A percentile compares a stretch with the other conserved stretches of the same genome.
Conservation (phyloP, 768 basidiomycete species). For the Brasilioporus rufonigricans region DNA sequence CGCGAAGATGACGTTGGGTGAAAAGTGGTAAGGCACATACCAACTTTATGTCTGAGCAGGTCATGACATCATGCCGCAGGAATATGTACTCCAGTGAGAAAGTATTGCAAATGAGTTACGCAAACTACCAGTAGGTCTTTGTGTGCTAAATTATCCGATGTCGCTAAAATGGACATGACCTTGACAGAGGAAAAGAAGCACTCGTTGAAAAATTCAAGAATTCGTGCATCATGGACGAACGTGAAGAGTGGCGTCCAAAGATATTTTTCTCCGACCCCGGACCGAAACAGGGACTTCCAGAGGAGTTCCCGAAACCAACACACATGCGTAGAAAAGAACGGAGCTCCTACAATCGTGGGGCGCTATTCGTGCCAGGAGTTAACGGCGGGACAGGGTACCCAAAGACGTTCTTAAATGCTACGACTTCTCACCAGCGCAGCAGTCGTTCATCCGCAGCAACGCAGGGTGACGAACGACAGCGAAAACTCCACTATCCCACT, state of each 20-base stretch:
- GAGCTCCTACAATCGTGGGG: conserved; percentile 75
- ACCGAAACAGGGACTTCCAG: conserved; percentile 66
- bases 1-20: conserved; percentile 68
- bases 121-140: conserved; percentile 81
- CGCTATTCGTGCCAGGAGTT: conserved; percentile 57
- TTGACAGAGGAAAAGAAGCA: conserved; percentile 77
- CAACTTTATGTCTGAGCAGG: background rate
- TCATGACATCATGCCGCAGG: conserved; percentile 41
- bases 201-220: conserved; percentile 92
- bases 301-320: conserved; percentile 81
- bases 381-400: conserved; percentile 23
- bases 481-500: conserved; percentile 17
- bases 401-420: conserved; percentile 28
- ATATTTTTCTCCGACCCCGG: conserved; percentile 78
- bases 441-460: conserved; percentile 11
- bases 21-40: conserved; percentile 63
- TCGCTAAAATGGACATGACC: conserved; percentile 2
- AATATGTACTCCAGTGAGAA: conserved; percentile 93
- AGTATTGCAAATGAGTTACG: conserved; percentile 87
- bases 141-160: background rate
- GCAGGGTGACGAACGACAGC: conserved; percentile 26
- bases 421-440: conserved; percentile 16
- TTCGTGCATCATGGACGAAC: conserved; percentile 86
- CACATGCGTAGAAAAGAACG: conserved; percentile 80
- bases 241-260: conserved; percentile 78